Evolutionary conservation across 768 basidiomycete species (phyloP).

Genomic region (Boletus sensibilis): DNA sequence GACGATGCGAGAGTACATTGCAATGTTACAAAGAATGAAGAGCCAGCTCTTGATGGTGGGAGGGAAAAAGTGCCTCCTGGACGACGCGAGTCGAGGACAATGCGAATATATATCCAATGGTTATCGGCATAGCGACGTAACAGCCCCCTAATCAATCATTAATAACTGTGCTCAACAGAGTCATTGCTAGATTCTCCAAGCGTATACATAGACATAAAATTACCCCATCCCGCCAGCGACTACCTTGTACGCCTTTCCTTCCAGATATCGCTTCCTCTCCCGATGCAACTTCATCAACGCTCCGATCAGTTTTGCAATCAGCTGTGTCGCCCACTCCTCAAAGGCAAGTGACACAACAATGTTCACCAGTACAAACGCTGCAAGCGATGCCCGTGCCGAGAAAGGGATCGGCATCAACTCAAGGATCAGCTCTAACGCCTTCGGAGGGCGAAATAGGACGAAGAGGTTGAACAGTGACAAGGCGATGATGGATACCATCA

Average conservation of each 20-base stretch:
- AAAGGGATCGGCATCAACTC: slow-evolving; percentile 76
- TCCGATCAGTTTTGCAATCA: slow-evolving; percentile 56
- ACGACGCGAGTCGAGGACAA: slow-evolving; percentile 12
- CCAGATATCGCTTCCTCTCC: slow-evolving; percentile 47
- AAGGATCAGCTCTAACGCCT: slow-evolving; percentile 56
- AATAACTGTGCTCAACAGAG: too few relatives aligned
- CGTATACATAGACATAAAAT: not conserved
- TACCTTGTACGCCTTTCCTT: slow-evolving; percentile 81
- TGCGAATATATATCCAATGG: not conserved
- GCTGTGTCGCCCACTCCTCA: slow-evolving; percentile 71
- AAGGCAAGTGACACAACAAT: slow-evolving; percentile 67
- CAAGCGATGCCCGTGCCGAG: slow-evolving; percentile 65
- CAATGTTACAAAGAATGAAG: slow-evolving; percentile 30
- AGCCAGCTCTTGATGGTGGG: slow-evolving; percentile 38
- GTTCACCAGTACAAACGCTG: slow-evolving; percentile 67
- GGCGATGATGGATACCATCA: slow-evolving; percentile 73
- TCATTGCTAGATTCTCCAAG: not conserved
- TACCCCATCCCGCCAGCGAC: slow-evolving; percentile 71
- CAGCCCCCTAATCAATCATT: not conserved
- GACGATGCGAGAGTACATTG: slow-evolving; percentile 24
- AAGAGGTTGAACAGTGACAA: slow-evolving; percentile 74
- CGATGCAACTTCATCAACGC: slow-evolving; percentile 41
- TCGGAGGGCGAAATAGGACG: slow-evolving; percentile 72
- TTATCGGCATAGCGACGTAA: slow-evolving; percentile 23
- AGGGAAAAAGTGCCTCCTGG: slow-evolving; percentile 36